Base-by-base conservation (phyloP, 768 basidiomycete species). In the Solioccasus polychromus region DNA sequence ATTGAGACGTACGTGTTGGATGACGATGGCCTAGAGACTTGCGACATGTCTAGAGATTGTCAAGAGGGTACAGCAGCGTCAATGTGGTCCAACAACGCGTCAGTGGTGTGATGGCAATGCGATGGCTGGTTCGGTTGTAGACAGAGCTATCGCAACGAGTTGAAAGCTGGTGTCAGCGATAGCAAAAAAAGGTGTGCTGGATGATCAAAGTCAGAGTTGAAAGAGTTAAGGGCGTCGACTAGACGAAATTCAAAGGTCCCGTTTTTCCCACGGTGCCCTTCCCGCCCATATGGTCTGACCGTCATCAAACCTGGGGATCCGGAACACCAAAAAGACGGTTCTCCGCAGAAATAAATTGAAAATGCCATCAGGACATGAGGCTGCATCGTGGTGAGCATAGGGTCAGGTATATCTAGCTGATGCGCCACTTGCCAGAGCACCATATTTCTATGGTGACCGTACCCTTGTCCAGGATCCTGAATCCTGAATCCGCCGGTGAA, bases 21-120 rank as follows among this genome's bases (percentile, higher is more conserved):
- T 50, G 64, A 60, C 45, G 64, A 68, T 50, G 64, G 59, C 36
- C 64, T 55, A 24, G 64, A 19, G 51, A 29, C 47, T 66, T 66
- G 64, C 4, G 64, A 66, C 64, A 66, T 66, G 32, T 53, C 37
- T 50, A 52, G 22, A 38, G 29, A 36, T 42, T 47, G 50, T 47
- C 28, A 26, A 57, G 43, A 38, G 37, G 46, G 38, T 19, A 28
- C 35, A 24, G 38, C 24, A 35, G 48, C 29, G 53, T 42, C 31
- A 47, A 50, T 57, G 40, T 36, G 37, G 28, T 45, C 39, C 48
- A 50, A 48, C 35, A 45, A 62, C 60, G 57, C 45, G 57, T 57
- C 42, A 50, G 48, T 40, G 51, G 28, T 55, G 41, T 35, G 53
- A 58, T 48, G 40, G 47, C 8, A 39, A 50, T 47, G 39, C 29